Percentiles rank a stretch among this genome's conserved stretches.
phyloP scores from a whole-genome alignment of 176 grass and related monocot genomes.

The Avena eriantha region DNA sequence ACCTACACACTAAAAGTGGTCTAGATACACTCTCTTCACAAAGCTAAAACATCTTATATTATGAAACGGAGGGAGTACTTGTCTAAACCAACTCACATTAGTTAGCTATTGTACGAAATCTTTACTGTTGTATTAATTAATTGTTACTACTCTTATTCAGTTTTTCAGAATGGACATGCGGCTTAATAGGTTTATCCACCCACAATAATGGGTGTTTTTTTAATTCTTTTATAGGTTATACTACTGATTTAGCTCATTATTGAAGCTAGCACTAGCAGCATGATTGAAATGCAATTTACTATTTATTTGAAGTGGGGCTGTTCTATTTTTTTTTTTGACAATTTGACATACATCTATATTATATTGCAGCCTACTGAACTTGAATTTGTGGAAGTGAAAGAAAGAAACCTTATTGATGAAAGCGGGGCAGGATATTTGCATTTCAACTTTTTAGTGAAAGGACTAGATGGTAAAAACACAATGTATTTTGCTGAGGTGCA shows the following conservation, averaged over 20 bases:
- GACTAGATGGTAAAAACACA: not conserved
- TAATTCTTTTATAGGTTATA: not conserved
- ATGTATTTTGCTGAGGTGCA: not conserved
- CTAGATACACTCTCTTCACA: no score
- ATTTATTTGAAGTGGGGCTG: not conserved
- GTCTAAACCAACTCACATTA: not conserved
- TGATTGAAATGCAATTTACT: not conserved
- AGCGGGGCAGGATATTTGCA: not conserved
- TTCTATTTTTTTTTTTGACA: not conserved
- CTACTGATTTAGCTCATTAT: not conserved
- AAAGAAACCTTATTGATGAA: constrained; percentile 14
- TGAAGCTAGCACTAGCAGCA: not conserved
- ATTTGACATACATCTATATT: not conserved
- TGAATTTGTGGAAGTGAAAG: not conserved
- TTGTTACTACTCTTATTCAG: not conserved
- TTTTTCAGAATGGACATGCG: not conserved
- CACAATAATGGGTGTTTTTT: not conserved
- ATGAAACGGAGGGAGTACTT: no score
- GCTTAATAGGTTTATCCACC: not conserved
- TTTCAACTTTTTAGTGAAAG: constrained; percentile 14
- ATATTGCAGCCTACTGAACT: constrained; percentile 1
- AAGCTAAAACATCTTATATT: no score
- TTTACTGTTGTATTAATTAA: not conserved
- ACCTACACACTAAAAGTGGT: no score
- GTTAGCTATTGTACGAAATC: not conserved